A percentile compares a stretch with the other conserved stretches of the same genome.
Conservation (phyloP, 2,329 filamentous ascomycete species). For the Colletotrichum salicis region DNA sequence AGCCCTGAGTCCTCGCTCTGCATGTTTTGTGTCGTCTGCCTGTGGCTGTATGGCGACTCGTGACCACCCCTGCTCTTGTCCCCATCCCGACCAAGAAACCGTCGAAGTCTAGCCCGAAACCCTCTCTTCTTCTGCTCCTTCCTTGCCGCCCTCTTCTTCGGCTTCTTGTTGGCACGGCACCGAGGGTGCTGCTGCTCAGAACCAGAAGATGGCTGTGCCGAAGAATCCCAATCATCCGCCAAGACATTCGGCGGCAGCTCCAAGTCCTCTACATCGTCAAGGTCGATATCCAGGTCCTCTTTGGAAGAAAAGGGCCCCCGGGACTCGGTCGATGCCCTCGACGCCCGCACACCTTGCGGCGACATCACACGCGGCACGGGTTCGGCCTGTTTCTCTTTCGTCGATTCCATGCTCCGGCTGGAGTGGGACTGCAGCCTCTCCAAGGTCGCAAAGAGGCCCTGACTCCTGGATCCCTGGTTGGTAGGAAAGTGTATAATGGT, state of each 20-base stretch:
- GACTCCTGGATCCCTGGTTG: no score
- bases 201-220: not conserved
- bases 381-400: not conserved
- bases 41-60: not conserved
- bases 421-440: not conserved
- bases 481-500: no score
- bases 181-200: not conserved
- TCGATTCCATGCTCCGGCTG: not conserved
- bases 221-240: not conserved
- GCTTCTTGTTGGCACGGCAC: not conserved
- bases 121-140: not conserved
- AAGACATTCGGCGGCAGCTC: not conserved
- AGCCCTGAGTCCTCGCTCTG: not conserved
- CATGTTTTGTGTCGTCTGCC: not conserved
- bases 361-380: not conserved
- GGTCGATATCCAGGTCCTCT: not conserved
- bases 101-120: slow-evolving; percentile 4
- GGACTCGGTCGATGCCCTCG: slow-evolving; percentile 9
- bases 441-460: not conserved
- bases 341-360: not conserved
- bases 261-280: not conserved
- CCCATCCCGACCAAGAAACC: not conserved
- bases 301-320: slow-evolving; percentile 10
- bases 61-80: not conserved
- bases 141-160: not conserved